Base-by-base conservation (phyloP, 345 rosid genomes). In the Brassica nigra region DNA sequence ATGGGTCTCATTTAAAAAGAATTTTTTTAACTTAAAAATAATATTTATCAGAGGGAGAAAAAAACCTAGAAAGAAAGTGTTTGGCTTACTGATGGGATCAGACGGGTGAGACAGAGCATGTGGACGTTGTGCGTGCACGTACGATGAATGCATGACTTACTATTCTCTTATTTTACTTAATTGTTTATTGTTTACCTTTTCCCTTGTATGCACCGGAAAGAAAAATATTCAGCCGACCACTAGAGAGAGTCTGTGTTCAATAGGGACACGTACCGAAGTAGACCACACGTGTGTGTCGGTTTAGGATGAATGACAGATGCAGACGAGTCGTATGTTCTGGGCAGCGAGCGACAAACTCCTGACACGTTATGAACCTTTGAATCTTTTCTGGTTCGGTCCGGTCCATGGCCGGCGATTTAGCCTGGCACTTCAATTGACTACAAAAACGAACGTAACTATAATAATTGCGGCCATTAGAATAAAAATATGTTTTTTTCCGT, bases 251-350 rank as follows among this genome's bases (percentile, higher is more conserved):
- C 44, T 74, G 54, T 80, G 75, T 63, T 8, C 29, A 58, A 65
- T 58, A 58, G 71, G 65, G 84, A 71, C 84, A 81, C 84, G 80
- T 76, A 71, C 44, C 55, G 14, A 59, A 76, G 47, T 81, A 76
- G 80, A 76, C 68, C 83, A 76, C 76, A 76, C 70, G 74, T 81
- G 74, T 76, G 77, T 65, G 83, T 76, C 77, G 73, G 77, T 42
- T 58, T 44, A 33, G 4, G 49, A 16, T 64, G 68, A 62, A 65
- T n/a, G 39, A 76, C 64, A 76, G 47, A 74, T 80, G 55, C 66
- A 62, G 79, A 80, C 77, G 64, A 76, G 74, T 71, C 84, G 59
- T 81, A 76, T 66, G 80, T 61, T 75, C 75, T 37, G 76, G 61
- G 37, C 74, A 58, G 64, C 65, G 68, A 76, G 68, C 70, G 77